A percentile compares a stretch with the other conserved stretches of the same genome.
phyloP scores from a whole-genome alignment of 257 asterid species.

The Solanum raphanifolium region DNA sequence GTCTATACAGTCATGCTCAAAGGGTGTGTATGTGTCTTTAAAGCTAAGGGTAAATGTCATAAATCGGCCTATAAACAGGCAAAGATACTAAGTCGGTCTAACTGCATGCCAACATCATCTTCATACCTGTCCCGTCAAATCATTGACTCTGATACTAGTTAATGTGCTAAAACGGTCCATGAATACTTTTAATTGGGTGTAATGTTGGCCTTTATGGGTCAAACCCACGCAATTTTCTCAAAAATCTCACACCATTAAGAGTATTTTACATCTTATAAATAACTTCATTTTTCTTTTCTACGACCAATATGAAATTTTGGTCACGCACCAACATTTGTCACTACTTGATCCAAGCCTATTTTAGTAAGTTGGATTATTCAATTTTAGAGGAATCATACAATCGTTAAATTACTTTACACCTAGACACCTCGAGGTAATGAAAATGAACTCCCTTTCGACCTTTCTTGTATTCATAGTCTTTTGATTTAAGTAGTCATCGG shows the following conservation, averaged over 20 bases:
- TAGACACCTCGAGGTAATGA: accelerated
- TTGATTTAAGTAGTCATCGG: not conserved
- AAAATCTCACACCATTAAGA: not conserved
- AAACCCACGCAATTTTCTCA: accelerated
- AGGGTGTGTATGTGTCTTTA: not conserved
- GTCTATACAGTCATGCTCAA: not conserved
- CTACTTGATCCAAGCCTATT: not conserved
- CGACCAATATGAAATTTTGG: not conserved
- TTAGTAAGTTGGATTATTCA: not conserved
- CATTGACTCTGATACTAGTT: not conserved
- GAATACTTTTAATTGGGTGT: too few relatives aligned
- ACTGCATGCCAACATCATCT: not conserved
- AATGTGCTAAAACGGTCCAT: not conserved
- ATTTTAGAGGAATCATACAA: not conserved
- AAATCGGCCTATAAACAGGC: not conserved
- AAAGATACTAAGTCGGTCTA: too few relatives aligned
- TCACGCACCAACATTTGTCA: not conserved
- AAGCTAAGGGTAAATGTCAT: too few relatives aligned
- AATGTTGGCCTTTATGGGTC: too few relatives aligned
- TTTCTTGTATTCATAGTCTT: not conserved
- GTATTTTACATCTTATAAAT: too few relatives aligned
- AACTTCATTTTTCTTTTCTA: not conserved
- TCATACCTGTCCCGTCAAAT: not conserved
- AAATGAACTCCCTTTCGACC: not conserved
- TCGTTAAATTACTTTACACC: not conserved